phyloP scores from a whole-genome alignment of 1,284 basidiomycete genomes.

The Marasmius tenuissimus region DNA sequence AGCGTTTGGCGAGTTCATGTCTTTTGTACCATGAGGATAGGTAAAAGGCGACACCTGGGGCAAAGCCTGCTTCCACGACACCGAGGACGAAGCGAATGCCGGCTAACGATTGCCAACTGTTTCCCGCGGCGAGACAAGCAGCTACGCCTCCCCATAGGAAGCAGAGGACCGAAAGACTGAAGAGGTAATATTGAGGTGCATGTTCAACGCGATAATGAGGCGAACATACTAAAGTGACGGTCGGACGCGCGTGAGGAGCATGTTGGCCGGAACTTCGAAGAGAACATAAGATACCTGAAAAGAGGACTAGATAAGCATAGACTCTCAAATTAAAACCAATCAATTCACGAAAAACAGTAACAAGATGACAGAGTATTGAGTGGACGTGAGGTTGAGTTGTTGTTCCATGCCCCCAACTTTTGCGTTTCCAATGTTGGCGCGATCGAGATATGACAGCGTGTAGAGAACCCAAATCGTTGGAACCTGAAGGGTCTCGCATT shows the following conservation, averaged over 20 bases:
- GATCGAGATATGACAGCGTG: conserved; percentile 17
- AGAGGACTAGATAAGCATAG: not conserved
- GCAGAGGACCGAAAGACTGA: conserved; percentile 18
- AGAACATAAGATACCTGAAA: conserved; percentile 17
- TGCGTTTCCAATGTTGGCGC: conserved; percentile 36
- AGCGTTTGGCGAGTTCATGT: conserved; percentile 42
- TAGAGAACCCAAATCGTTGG: conserved; percentile 16
- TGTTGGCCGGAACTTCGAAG: conserved; percentile 22
- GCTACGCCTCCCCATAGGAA: conserved; percentile 21
- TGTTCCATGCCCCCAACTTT: conserved; percentile 35
- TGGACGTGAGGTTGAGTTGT: conserved; percentile 27
- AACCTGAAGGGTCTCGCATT: not conserved
- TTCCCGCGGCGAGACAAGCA: conserved; percentile 18
- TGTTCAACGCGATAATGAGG: not conserved
- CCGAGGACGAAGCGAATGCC: conserved; percentile 18
- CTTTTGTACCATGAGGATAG: conserved; percentile 42
- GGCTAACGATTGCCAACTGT: conserved; percentile 19
- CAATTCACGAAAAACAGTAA: conserved; percentile 24
- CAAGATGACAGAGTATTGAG: conserved; percentile 22
- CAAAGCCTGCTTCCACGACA: conserved; percentile 36
- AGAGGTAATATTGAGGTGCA: not conserved
- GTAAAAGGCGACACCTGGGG: conserved; percentile 40
- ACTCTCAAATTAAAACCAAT: no score
- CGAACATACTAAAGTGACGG: conserved; percentile 18
- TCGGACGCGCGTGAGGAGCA: conserved; percentile 17